These are phyloP conservation scores for Aspergillus egyptiacus DNA, from an alignment of 495 filamentous ascomycete species.

Conservation along the genomic window DNA sequence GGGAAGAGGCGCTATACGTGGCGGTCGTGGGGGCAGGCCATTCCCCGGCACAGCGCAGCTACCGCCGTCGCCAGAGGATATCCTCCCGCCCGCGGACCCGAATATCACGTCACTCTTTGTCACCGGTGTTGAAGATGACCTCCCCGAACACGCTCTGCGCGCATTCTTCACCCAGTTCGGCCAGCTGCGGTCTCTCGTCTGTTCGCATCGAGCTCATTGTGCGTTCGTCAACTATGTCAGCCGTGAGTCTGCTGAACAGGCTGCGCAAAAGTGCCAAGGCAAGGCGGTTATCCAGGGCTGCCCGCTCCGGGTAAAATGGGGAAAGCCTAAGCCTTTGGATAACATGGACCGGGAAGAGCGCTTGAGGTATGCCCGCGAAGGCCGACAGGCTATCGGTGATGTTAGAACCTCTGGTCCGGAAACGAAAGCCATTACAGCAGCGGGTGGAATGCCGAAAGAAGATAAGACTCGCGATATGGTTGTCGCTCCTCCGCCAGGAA, in stretches of 20 bases:
- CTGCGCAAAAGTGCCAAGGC: conserved; percentile 78
- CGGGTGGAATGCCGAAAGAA: conserved; percentile 30
- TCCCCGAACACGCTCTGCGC: conserved; percentile 85
- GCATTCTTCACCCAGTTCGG: conserved; percentile 86
- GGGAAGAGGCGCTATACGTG: conserved; percentile 37
- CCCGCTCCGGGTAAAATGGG: conserved; percentile 85
- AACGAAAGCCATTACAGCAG: conserved; percentile 31
- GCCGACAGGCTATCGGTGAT: conserved; percentile 49
- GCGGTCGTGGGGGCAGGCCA: conserved; percentile 51
- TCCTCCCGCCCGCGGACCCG: conserved; percentile 71
- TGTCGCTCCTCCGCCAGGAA: conserved; percentile 79
- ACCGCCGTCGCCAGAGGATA: conserved; percentile 75
- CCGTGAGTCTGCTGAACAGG: conserved; percentile 75
- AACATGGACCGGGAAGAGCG: conserved; percentile 81
- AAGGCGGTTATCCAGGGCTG: conserved; percentile 78
- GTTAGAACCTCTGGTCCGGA: conserved; percentile 25
- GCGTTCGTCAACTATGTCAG: conserved; percentile 91
- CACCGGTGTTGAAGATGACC: conserved; percentile 91
- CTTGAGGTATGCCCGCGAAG: conserved; percentile 65
- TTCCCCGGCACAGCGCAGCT: conserved; percentile 68
- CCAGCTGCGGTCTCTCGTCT: conserved; percentile 80
- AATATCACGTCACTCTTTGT: conserved; percentile 89
- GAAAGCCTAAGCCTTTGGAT: conserved; percentile 81
- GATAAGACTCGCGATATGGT: conserved; percentile 44
- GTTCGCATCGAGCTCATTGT: conserved; percentile 93